A percentile compares a stretch with the other conserved stretches of the same genome.
Conservation (phyloP, 495 filamentous ascomycete species). For the Penicillium maclennaniae region DNA sequence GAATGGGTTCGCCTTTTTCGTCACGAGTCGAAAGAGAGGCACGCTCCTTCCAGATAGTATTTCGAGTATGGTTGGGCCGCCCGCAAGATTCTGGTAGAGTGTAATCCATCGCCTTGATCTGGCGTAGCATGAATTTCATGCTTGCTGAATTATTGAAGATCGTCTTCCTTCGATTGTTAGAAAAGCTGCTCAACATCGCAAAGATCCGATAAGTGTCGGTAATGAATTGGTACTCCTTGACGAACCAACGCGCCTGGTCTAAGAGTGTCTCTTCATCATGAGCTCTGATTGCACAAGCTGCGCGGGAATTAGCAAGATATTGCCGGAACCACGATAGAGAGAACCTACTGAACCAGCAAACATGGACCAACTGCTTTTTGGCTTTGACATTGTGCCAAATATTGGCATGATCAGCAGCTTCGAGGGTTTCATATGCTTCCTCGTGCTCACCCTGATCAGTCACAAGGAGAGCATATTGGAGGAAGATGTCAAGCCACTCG, state of each 20-base stretch:
- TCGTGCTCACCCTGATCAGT: slow-evolving; percentile 54
- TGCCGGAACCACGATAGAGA: neutral
- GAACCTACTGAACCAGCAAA: slow-evolving; percentile 70
- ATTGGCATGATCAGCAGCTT: slow-evolving; percentile 67
- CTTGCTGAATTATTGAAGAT: slow-evolving; percentile 57
- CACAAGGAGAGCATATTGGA: slow-evolving; percentile 73
- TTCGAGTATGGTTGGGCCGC: slow-evolving; percentile 20
- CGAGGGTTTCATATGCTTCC: slow-evolving; percentile 73
- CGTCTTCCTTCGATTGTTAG: slow-evolving; percentile 41
- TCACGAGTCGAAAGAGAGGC: slow-evolving; percentile 50
- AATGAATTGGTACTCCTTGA: slow-evolving; percentile 78
- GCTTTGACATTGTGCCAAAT: slow-evolving; percentile 69
- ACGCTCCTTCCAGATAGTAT: slow-evolving; percentile 41
- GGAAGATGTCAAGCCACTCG: slow-evolving; percentile 86
- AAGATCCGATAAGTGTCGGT: slow-evolving; percentile 84
- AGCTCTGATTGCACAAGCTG: slow-evolving; percentile 74
- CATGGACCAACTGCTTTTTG: slow-evolving; percentile 67
- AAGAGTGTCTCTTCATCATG: slow-evolving; percentile 74
- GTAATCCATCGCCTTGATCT: slow-evolving; percentile 87
- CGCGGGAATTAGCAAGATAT: slow-evolving; percentile 5
- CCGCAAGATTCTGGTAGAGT: slow-evolving; percentile 37
- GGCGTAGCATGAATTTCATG: slow-evolving; percentile 85
- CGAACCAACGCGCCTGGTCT: slow-evolving; percentile 70
- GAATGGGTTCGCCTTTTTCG: slow-evolving; percentile 43
- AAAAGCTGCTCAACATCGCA: slow-evolving; percentile 63